phyloP scores from a whole-genome alignment of 176 grass and related monocot genomes.

The Aechmea fasciata region DNA sequence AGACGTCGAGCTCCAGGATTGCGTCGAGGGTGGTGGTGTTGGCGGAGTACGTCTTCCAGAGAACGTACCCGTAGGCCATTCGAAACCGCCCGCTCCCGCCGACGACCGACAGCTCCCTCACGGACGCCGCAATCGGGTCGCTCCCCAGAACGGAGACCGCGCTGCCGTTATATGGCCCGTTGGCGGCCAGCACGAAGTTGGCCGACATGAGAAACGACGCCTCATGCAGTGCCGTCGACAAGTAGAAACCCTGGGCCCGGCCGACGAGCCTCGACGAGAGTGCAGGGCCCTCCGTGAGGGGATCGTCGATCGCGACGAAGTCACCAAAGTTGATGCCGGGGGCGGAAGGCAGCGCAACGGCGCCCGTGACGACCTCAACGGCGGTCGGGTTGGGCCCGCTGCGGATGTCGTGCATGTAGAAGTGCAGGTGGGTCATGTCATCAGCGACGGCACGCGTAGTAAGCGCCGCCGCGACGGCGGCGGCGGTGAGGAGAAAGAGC shows the following conservation, averaged over 20 bases:
- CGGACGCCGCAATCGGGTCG: neutral
- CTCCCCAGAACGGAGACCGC: neutral
- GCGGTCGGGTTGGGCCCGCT: conserved; percentile 38
- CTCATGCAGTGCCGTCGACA: neutral
- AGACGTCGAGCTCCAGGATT: conserved; percentile 4
- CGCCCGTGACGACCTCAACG: conserved; percentile 22
- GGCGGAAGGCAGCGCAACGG: neutral
- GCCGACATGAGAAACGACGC: neutral
- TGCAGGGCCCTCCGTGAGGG: conserved; percentile 28
- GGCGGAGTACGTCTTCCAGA: neutral
- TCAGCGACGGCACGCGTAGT: neutral
- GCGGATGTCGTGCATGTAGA: conserved; percentile 60
- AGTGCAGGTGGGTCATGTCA: conserved; percentile 39
- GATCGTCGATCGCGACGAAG: conserved; percentile 41
- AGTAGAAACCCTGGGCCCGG: conserved; percentile 17
- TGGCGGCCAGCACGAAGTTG: neutral
- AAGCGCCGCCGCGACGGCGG: neutral
- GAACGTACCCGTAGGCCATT: neutral
- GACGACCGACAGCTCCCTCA: conserved; percentile 10
- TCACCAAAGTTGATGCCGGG: conserved; percentile 35
- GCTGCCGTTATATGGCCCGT: conserved; percentile 8
- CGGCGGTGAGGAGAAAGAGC: neutral
- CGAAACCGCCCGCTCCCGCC: conserved; percentile 4
- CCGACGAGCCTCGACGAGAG: conserved; percentile 39
- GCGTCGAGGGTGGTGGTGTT: neutral